A percentile compares a stretch with the other conserved stretches of the same genome.
phyloP scores from a whole-genome alignment of 116 monocot genomes.

The Papilionanthe hybrid region DNA sequence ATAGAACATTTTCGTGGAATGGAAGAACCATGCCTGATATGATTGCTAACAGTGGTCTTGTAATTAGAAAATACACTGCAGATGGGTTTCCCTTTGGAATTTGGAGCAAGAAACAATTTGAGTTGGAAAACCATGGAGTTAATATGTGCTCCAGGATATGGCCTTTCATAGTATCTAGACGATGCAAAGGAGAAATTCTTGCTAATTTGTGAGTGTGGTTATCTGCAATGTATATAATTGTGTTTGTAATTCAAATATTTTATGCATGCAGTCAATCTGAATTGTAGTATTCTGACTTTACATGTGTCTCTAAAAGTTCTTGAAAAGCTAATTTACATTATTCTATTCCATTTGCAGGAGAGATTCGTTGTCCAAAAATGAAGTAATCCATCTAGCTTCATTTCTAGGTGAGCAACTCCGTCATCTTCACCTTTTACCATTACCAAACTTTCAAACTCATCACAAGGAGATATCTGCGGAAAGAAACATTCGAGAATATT shows the following conservation, averaged over 20 bases:
- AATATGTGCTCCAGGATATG: conserved; percentile 41
- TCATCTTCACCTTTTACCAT: conserved; percentile 74
- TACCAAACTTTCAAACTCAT: conserved; percentile 29
- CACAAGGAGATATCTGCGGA: conserved; percentile 14
- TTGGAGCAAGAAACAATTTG: conserved; percentile 73
- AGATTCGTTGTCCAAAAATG: conserved; percentile 48
- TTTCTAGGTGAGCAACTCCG: conserved; percentile 79
- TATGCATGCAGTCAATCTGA: neutral
- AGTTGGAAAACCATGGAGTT: conserved; percentile 15
- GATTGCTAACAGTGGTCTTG: conserved; percentile 24
- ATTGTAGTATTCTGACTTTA: neutral
- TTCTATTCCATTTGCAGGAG: conserved; percentile 55
- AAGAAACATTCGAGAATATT: conserved; percentile 14
- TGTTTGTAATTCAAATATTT: neutral
- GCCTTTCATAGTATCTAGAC: conserved; percentile 75
- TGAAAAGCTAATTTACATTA: neutral
- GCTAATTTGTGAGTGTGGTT: conserved; percentile 71
- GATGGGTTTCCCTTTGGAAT: conserved; percentile 53
- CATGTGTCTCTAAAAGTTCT: neutral
- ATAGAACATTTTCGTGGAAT: conserved; percentile 53
- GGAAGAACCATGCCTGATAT: conserved; percentile 57
- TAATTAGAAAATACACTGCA: conserved; percentile 2
- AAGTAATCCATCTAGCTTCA: conserved; percentile 64
- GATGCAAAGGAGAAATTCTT: conserved; percentile 91
- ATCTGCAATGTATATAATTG: neutral